These are phyloP conservation scores for Inonotus hispidus DNA, from an alignment of 1,284 basidiomycete species.

Conservation along the genomic window DNA sequence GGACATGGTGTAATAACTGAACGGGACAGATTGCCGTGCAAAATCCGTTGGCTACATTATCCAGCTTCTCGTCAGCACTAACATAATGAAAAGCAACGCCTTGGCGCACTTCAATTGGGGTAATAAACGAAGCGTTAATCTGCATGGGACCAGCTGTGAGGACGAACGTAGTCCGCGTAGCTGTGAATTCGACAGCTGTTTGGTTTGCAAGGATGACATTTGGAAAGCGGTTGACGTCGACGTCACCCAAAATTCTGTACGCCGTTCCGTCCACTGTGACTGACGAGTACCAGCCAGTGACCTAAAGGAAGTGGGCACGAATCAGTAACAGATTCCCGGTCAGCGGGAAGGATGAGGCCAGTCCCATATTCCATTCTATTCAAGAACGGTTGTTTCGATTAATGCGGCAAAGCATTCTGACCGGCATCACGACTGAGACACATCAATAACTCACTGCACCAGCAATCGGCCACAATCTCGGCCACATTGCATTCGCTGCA, in stretches of 20 bases:
- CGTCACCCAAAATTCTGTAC: slow-evolving; percentile 20
- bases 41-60: slow-evolving; percentile 18
- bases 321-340: too few relatives aligned
- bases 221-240: slow-evolving; percentile 13
- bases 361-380: too few relatives aligned
- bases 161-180: slow-evolving; percentile 32
- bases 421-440: neutral
- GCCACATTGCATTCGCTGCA: neutral
- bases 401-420: neutral
- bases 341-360: too few relatives aligned
- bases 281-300: slow-evolving; percentile 34
- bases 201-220: slow-evolving; percentile 11
- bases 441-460: neutral
- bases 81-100: neutral
- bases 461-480: neutral
- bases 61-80: neutral
- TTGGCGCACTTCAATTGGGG: slow-evolving; percentile 34
- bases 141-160: slow-evolving; percentile 34
- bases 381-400: neutral
- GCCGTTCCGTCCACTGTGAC: slow-evolving; percentile 34
- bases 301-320: slow-evolving; percentile 9
- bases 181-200: slow-evolving; percentile 25
- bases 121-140: slow-evolving; percentile 35
- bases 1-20: slow-evolving; percentile 24
- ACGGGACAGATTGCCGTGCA: slow-evolving; percentile 24